Evolutionary conservation across 371 early-diverging fungal species (phyloP).

Genomic region (Amoeboaphelidium protococcarum): DNA sequence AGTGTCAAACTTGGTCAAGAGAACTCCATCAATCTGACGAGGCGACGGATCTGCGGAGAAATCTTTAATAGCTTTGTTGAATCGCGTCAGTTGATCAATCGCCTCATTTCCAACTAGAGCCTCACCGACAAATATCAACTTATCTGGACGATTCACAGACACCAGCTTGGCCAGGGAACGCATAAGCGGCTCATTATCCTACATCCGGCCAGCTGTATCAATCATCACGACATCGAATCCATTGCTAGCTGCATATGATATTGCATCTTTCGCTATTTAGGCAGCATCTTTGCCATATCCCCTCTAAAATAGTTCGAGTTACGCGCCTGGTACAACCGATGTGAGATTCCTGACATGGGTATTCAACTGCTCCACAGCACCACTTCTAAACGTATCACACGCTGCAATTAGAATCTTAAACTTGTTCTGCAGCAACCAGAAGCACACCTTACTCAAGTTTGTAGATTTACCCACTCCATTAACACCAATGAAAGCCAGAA

Average conservation of each 20-base stretch:
- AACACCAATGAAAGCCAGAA: slow-evolving; percentile 88
- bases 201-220: slow-evolving; percentile 99
- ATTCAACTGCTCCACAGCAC: slow-evolving; percentile 94
- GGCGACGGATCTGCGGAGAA: slow-evolving; percentile 42
- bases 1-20: slow-evolving; percentile 96
- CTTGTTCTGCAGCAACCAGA: slow-evolving; percentile 87
- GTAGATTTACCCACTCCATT: slow-evolving; percentile 98
- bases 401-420: slow-evolving; percentile 86
- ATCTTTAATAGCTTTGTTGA: slow-evolving; percentile 85
- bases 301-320: slow-evolving; percentile 78
- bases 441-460: slow-evolving; percentile 89
- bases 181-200: slow-evolving; percentile 96
- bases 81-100: slow-evolving; percentile 88
- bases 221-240: slow-evolving; percentile 90
- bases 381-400: slow-evolving; percentile 97
- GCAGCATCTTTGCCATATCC: slow-evolving; percentile 98
- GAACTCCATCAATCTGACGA: slow-evolving; percentile 86
- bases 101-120: slow-evolving; percentile 97
- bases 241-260: slow-evolving; percentile 17
- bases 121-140: slow-evolving; percentile 97
- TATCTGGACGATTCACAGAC: slow-evolving; percentile 77
- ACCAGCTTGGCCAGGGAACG: slow-evolving; percentile 84
- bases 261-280: slow-evolving; percentile 86
- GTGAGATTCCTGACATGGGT: slow-evolving; percentile 75
- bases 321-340: slow-evolving; percentile 38